Evolutionary conservation across 768 basidiomycete species (phyloP), one percentile per base, ranked within the genome.

Genomic region (Rhodosporidiobolus sp.): DNA sequence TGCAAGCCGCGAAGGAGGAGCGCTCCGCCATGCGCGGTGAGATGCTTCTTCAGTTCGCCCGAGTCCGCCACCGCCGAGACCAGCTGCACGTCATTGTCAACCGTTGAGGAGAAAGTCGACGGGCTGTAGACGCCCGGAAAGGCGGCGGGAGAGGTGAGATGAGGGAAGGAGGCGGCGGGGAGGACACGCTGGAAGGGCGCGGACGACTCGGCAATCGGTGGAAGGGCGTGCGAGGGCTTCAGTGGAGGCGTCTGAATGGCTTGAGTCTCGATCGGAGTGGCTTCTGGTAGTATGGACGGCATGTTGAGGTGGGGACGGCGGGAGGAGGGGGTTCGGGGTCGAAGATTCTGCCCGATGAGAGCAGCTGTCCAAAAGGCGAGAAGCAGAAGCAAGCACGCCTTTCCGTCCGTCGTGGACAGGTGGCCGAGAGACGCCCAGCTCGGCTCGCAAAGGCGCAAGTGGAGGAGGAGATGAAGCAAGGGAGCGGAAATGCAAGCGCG

Each of bases 1-100:
- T 45, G 65, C 30, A 57, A 7, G 8, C 48, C 46, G 19, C 65
- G 65, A 32, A 66, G 30, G 46, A 66, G 43, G 45, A 66, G 30
- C 6, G 65, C 65, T 2, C 65, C 65, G 20, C 55, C 65, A 24
- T 50, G 45, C 19, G 43, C 45, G 14, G 28, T 66, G 11, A 66
- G 48, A 8, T 30, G 24, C 52, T 53, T 28, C 52, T 53, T 53
- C 20, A 53, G 52, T 8, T 53, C 52, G 4, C 52, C 52, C 52
- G 52, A 53, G 26, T 26, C 52, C 24, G 52, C 52, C 52, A 14
- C 20, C 7, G 24, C 12, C 52, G 24, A 26, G 52, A 53, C 52
- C 6, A 53, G 52, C 52, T 53, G 24, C 5, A 53, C 52, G 5
- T 14, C 52, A 14, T 12, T 14, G 26, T 22, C 6, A 14, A 53